Base-by-base conservation (phyloP, 2,329 filamentous ascomycete species). In the Colletotrichum noveboracense region DNA sequence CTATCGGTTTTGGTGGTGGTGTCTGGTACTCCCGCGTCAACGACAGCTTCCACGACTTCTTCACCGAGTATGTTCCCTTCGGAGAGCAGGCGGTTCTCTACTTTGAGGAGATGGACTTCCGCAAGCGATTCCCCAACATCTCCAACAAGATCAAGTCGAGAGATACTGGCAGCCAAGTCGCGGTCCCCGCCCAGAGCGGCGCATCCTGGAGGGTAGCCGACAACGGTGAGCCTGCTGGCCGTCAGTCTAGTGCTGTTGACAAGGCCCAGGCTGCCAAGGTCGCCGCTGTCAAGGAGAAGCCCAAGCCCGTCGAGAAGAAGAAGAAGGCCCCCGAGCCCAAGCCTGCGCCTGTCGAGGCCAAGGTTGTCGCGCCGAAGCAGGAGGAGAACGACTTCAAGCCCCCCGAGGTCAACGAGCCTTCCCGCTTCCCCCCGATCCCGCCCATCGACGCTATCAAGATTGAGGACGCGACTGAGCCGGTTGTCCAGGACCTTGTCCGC, bases 1-100 rank as follows among this genome's bases (percentile, higher is more conserved):
- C 92, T 7, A 85, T 97, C 60, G 93, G 94, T 52, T 99, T 98
- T 81, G 94, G 91, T 71, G 96, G 96, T 78, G 96, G 96, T 79
- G 93, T 98, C 71, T 98, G 94, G 89, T 97, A 98, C 85, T 96
- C 97, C 71, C 92, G 98, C 78, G 91, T 97, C 85, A 98, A 94
- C 82, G 97, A 99, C 88, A 98, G 95, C 87, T 99, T 98, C 91
- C 96, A 99, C 87, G 97, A 99, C 86, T 97, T 98, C 89, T 99
- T 99, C 87, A 98, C 96, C 81, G 96, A 98, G 87, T 99, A 96
- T 85, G 87, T 99, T 21, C 97, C 97, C 26, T 98, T 94, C 79
- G 97, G 96, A 81, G 97, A 99, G 87, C 95, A 98, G 83, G 94
- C 94, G 21, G 96, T 99, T 61, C 92, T 98, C 30, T 98, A 98